These are phyloP conservation scores for Fusarium sp. DNA, from an alignment of 2,329 filamentous ascomycete genomes.

Conservation along the genomic window DNA sequence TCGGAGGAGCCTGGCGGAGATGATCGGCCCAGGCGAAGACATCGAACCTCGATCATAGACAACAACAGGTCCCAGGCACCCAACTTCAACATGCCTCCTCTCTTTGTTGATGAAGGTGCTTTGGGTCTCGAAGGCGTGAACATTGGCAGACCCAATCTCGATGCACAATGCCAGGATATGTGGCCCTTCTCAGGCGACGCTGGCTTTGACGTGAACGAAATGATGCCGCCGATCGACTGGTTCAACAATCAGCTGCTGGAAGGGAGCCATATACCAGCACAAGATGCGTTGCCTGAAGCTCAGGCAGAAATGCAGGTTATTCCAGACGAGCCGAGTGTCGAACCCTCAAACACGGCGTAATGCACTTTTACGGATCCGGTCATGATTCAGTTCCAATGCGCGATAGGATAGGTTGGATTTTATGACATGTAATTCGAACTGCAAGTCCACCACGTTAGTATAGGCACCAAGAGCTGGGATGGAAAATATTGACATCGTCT, in stretches of 20 bases:
- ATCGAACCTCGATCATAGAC: neutral
- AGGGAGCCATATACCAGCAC: neutral
- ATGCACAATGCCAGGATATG: neutral
- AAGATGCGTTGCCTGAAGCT: neutral
- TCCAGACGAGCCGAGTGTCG: neutral
- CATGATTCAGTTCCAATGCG: neutral
- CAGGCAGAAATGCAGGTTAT: neutral
- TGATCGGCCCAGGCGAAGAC: neutral
- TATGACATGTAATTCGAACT: neutral
- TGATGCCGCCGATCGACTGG: neutral
- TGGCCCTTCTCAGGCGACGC: neutral
- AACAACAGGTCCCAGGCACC: neutral
- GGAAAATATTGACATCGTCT: neutral
- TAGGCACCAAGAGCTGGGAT: too few relatives aligned
- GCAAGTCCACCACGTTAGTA: too few relatives aligned
- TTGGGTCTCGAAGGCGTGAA: neutral
- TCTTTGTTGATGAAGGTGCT: neutral
- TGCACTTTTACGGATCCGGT: neutral
- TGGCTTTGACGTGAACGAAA: neutral
- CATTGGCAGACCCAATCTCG: neutral
- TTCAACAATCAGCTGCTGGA: conserved; percentile 3
- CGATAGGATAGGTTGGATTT: neutral
- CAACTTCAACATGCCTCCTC: neutral
- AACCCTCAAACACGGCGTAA: neutral
- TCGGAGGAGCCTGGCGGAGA: neutral